Base-by-base conservation (phyloP, 495 filamentous ascomycete genomes). In the Barbatosphaeria neglecta region DNA sequence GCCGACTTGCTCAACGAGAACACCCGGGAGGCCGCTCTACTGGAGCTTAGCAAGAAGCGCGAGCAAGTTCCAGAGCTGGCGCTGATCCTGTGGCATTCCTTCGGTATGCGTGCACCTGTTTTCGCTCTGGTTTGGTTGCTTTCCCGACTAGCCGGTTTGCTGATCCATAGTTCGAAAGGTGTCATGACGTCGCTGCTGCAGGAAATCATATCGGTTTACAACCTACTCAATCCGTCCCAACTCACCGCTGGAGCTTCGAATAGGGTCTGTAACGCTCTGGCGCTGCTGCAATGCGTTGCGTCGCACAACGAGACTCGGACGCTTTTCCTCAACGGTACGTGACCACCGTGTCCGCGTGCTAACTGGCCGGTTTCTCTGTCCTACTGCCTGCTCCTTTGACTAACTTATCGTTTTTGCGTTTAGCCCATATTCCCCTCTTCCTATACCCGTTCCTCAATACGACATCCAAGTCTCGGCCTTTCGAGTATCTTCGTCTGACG, bases 361-460 rank as follows among this genome's bases (percentile, higher is more conserved):
- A 20, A 44, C 57, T 61, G 38, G 59, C 54, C 23, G 16, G n/a
- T 11, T 15, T 24, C 10, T 37, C 37, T n/a, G n/a, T n/a, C n/a
- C n/a, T n/a, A n/a, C n/a, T n/a, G n/a, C n/a, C n/a, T n/a, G n/a
- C n/a, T n/a, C n/a, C n/a, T n/a, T n/a, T n/a, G n/a, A n/a, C n/a
- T n/a, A n/a, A n/a, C n/a, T n/a, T n/a, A n/a, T n/a, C n/a, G n/a
- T n/a, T n/a, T n/a, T n/a, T n/a, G n/a, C n/a, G n/a, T n/a, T n/a
- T 53, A 96, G 92, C 92, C n/a, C 92, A 99, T 59, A 97, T 99
- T 42, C 92, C 92, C 13, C 80, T 99, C 15, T 99, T 95, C 63
- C 81, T 99, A 20, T 99, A 99, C 56, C 92, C 92, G 0, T 99
- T 99, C 66, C 76, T 99, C 37, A 99, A 99, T 67, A 99, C 92